Base-by-base conservation (phyloP, 176 grass and related monocot species). In the Cenchrus purpureus region DNA sequence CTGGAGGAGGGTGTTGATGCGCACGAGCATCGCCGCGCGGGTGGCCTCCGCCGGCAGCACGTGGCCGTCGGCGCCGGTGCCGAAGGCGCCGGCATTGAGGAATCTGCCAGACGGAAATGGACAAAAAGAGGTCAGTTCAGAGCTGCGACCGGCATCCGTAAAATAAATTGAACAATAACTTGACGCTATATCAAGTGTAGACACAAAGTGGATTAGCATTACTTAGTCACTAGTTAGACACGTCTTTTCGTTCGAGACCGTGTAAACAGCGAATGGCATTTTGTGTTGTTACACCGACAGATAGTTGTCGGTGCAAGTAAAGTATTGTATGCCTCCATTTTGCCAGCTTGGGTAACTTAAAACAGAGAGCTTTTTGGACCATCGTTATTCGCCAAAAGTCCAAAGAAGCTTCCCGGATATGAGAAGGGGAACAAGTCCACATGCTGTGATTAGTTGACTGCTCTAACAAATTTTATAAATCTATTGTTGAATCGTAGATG, bases 1-100 rank as follows among this genome's bases (percentile, higher is more conserved):
- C 77, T 95, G 93, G 5, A 95, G 85, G 17, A 95, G 91, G 13
- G 93, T 95, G 91, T 95, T 95, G 88, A 93, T 95, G 71, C 93
- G 90, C 31, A 95, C 93, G 0, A 95, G 79, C 93, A 95, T 95
- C 11, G 93, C 93, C 8, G 93, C 91, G 32, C 93, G 93, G 14
- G 88, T 83, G 1, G 91, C 80, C 31, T 91, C 86, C 0, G 91
- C 86, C 56, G 93, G 93, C 51, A 95, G 91, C 9, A 74, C 89
- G 64, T 95, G 79, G 4, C 86, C 91, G 71, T 92, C 86, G 10
- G 61, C 76, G 29, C 91, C 91, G 12, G 83, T 86, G 50, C 93
- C 93, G 71, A 95, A 95, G 45, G 91, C 91, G 37, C 93, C 93
- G 5, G 91, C 93, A 34, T 95, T 95, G 37, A 95, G 87, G 77